Percentiles rank a stretch among this genome's conserved stretches.
These are phyloP conservation scores for Colletotrichum nymphaeae DNA, from an alignment of 2,329 filamentous ascomycete genomes.

Conservation along the genomic window DNA sequence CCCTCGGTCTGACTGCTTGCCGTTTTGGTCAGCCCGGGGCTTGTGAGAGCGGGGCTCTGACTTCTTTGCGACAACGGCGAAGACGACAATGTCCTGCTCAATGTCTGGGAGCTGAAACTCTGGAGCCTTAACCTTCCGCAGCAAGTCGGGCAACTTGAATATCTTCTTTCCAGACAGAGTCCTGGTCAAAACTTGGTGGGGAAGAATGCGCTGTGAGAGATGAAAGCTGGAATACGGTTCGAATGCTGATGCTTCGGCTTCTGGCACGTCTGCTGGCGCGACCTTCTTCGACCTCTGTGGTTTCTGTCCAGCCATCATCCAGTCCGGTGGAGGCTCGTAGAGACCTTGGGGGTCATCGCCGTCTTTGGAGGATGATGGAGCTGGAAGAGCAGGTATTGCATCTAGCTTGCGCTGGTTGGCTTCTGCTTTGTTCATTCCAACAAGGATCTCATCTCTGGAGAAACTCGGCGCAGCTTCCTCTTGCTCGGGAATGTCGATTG, in stretches of 20 bases:
- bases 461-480: conserved; percentile 62
- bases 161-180: conserved; percentile 82
- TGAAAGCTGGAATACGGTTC: conserved; percentile 90
- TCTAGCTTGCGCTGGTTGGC: neutral
- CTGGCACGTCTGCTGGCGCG: conserved; percentile 48
- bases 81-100: conserved; percentile 89
- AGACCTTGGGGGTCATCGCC: conserved; percentile 22
- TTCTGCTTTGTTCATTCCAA: conserved; percentile 43
- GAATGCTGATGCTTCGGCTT: conserved; percentile 72
- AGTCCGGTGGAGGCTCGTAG: conserved; percentile 27
- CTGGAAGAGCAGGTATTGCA: conserved; percentile 1
- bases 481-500: conserved; percentile 64
- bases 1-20: conserved; percentile 67
- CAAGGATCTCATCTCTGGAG: conserved; percentile 72
- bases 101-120: conserved; percentile 84
- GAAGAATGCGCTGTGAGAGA: conserved; percentile 83
- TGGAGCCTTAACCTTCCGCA: conserved; percentile 84
- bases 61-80: conserved; percentile 89
- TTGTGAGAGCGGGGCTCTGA: conserved; percentile 79
- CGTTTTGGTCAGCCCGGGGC: conserved; percentile 53
- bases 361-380: conserved; percentile 6
- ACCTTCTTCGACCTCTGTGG: conserved; percentile 38
- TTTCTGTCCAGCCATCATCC: conserved; percentile 21
- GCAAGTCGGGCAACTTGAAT: conserved; percentile 82
- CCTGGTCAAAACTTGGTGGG: conserved; percentile 82